Conservation (phyloP, 2,329 filamentous ascomycete genomes). For the Trichoderma sp. region DNA sequence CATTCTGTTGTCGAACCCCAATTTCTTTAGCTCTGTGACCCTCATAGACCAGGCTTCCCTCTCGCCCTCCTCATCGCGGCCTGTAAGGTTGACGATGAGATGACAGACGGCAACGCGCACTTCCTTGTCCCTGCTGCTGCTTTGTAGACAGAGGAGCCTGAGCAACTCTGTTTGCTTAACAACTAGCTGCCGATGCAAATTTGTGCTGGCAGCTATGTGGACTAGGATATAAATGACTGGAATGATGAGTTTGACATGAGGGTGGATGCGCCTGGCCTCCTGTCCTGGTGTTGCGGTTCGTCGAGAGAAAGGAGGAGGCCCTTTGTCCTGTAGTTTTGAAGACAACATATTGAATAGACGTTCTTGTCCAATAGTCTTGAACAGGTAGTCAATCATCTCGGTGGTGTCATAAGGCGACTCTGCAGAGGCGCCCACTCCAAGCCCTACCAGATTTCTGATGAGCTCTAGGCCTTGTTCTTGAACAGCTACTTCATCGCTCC, state of each 20-base stretch:
- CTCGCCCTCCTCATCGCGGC: slow-evolving; percentile 72
- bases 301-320: slow-evolving; percentile 51
- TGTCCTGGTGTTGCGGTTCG: slow-evolving; percentile 33
- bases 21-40: slow-evolving; percentile 62
- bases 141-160: slow-evolving; percentile 67
- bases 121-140: slow-evolving; percentile 67
- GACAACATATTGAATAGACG: slow-evolving; percentile 77
- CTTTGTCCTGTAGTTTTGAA: slow-evolving; percentile 67
- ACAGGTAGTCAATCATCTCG: slow-evolving; percentile 81
- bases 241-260: slow-evolving; percentile 67
- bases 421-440: slow-evolving; percentile 47
- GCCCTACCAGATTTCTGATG: slow-evolving; percentile 80
- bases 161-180: slow-evolving; percentile 75
- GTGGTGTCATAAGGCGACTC: slow-evolving; percentile 50
- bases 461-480: slow-evolving; percentile 91
- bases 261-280: slow-evolving; percentile 52
- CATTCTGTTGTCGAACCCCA: slow-evolving; percentile 69
- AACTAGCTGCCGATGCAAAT: slow-evolving; percentile 73
- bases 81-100: slow-evolving; percentile 81
- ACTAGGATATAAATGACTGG: slow-evolving; percentile 79
- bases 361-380: slow-evolving; percentile 71
- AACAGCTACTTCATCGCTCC: slow-evolving; percentile 75
- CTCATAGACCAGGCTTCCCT: slow-evolving; percentile 62
- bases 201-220: slow-evolving; percentile 79
- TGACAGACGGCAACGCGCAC: slow-evolving; percentile 79